phyloP scores from a whole-genome alignment of 139 green algal species.

The Desmodesmus armatus region DNA sequence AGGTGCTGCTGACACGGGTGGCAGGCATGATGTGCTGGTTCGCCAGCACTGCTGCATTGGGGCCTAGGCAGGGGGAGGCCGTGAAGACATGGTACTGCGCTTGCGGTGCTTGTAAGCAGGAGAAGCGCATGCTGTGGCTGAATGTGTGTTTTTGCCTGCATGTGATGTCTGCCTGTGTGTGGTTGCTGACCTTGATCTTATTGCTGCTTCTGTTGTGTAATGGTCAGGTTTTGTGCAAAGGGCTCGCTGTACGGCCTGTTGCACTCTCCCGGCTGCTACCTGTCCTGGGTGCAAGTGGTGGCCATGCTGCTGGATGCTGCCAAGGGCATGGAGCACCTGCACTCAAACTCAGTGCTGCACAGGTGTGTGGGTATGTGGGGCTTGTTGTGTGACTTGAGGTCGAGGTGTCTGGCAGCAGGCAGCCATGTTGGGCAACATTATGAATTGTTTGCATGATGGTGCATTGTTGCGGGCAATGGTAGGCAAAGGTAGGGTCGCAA shows the following conservation, averaged over 20 bases:
- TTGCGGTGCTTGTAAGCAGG: too few species aligned
- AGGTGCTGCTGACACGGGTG: neutral
- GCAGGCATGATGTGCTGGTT: too few species aligned
- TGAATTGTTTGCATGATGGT: too few species aligned
- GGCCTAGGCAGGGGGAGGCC: too few species aligned
- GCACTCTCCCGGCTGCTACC: conserved; percentile 50
- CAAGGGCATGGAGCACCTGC: conserved; percentile 73
- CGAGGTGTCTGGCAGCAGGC: too few species aligned
- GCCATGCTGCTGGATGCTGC: conserved; percentile 67
- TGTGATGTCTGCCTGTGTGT: neutral
- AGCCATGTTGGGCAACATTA: too few species aligned
- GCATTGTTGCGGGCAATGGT: too few species aligned
- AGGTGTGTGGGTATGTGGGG: conserved; percentile 46
- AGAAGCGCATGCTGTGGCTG: too few species aligned
- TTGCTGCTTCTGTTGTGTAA: conserved; percentile 16
- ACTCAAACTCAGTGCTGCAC: conserved; percentile 67
- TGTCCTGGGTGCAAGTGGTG: conserved; percentile 58
- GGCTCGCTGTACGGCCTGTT: conserved; percentile 71
- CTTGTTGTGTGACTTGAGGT: too few species aligned
- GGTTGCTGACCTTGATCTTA: neutral
- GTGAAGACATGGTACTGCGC: too few species aligned
- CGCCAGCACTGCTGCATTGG: too few species aligned
- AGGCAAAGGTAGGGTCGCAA: too few species aligned
- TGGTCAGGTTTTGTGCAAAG: conserved; percentile 46
- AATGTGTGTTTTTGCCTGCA: neutral